phyloP scores from a whole-genome alignment of 2,329 filamentous ascomycete genomes.

The Ascomycota sp. region DNA sequence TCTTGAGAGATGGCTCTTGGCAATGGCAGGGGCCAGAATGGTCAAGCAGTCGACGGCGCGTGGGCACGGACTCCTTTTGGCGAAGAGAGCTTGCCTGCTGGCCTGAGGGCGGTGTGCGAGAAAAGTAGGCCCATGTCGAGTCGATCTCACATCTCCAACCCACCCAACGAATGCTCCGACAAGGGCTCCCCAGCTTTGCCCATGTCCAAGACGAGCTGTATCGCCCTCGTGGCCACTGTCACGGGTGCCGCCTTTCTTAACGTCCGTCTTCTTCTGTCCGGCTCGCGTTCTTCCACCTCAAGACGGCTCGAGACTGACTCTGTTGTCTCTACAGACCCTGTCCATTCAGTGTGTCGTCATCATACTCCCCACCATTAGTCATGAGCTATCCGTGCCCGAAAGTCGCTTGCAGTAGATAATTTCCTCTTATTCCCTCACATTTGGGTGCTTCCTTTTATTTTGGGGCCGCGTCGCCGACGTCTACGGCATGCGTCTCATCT shows the following conservation, averaged over 20 bases:
- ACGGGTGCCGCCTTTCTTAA: slow-evolving; percentile 36
- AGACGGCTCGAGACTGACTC: too few relatives aligned
- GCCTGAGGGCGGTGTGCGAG: neutral
- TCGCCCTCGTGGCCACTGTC: slow-evolving; percentile 32
- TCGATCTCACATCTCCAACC: neutral
- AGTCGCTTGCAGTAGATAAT: slow-evolving; percentile 44
- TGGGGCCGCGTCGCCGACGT: slow-evolving; percentile 50
- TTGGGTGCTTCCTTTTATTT: slow-evolving; percentile 46
- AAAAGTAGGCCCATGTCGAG: neutral
- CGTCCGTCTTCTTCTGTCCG: slow-evolving; percentile 14
- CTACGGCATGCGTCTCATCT: slow-evolving; percentile 44
- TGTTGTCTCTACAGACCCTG: slow-evolving; percentile 21
- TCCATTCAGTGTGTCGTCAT: slow-evolving; percentile 39
- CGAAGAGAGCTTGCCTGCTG: neutral
- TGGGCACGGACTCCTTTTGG: neutral
- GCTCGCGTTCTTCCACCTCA: too few relatives aligned
- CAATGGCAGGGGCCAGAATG: neutral
- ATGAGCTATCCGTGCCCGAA: slow-evolving; percentile 33
- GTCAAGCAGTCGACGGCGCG: neutral
- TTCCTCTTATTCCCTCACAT: slow-evolving; percentile 43
- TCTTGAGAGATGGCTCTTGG: neutral
- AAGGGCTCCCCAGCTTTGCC: slow-evolving; percentile 10
- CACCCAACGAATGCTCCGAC: slow-evolving; percentile 2
- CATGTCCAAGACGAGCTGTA: slow-evolving; percentile 28
- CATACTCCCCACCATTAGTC: slow-evolving; percentile 39